These are phyloP conservation scores for Plantago major DNA, from an alignment of 257 asterid genomes.

Conservation along the genomic window DNA sequence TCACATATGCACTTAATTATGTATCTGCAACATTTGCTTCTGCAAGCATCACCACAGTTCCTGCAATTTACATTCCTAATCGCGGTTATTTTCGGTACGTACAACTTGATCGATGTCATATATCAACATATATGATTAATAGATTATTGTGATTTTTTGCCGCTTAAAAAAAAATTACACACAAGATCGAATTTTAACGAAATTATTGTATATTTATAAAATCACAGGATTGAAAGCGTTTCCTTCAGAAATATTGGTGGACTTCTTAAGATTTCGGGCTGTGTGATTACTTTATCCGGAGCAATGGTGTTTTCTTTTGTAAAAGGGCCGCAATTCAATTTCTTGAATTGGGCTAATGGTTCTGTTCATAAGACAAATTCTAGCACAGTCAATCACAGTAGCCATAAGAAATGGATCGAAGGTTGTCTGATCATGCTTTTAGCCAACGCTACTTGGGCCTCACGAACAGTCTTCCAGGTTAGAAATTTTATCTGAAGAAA, in stretches of 20 bases:
- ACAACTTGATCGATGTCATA: too few relatives aligned
- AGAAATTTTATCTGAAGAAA: too few relatives aligned
- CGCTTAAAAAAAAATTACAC: too few relatives aligned
- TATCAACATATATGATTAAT: too few relatives aligned
- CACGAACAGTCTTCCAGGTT: slow-evolving; percentile 67
- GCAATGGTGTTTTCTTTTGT: slow-evolving; percentile 61
- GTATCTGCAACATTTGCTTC: slow-evolving; percentile 71
- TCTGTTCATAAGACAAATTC: slow-evolving; percentile 1
- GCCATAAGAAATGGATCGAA: slow-evolving; percentile 29
- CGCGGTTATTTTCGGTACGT: slow-evolving; percentile 42
- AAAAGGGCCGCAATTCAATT: slow-evolving; percentile 46
- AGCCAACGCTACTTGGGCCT: slow-evolving; percentile 48
- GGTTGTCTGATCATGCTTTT: slow-evolving; percentile 55
- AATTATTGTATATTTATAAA: too few relatives aligned
- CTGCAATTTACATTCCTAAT: slow-evolving; percentile 52
- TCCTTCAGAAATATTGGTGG: slow-evolving; percentile 39
- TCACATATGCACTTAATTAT: slow-evolving; percentile 43
- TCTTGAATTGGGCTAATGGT: too few relatives aligned
- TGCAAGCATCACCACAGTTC: slow-evolving; percentile 50
- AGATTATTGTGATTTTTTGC: too few relatives aligned
- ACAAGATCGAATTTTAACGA: too few relatives aligned
- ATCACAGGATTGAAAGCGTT: too few relatives aligned
- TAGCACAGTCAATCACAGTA: slow-evolving; percentile 15
- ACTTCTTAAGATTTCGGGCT: slow-evolving; percentile 40
- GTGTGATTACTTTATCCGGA: slow-evolving; percentile 39